These are phyloP conservation scores for Cordyceps militaris DNA, from an alignment of 2,329 filamentous ascomycete genomes.

Conservation along the genomic window DNA sequence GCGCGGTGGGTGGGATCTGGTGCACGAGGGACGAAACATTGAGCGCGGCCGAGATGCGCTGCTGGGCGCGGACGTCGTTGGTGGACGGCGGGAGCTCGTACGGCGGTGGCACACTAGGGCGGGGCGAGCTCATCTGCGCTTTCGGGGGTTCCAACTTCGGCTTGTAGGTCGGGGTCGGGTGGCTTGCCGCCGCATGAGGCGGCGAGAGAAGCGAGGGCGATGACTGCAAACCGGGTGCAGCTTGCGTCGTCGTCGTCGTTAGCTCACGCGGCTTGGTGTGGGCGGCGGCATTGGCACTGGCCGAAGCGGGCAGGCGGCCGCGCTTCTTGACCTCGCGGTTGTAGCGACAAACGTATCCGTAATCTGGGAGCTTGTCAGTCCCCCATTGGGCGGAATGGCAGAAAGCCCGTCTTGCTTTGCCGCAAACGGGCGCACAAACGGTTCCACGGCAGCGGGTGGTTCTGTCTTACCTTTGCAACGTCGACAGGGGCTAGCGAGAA, in stretches of 20 bases:
- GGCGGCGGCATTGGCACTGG: background rate
- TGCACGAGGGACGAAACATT: conserved; percentile 20
- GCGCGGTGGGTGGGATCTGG: conserved; percentile 14
- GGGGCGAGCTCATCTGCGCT: background rate
- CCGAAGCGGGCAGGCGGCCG: conserved; percentile 26
- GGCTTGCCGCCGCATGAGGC: background rate
- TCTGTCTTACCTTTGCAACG: conserved; percentile 29
- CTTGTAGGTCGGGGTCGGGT: background rate
- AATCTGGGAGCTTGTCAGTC: conserved; percentile 21
- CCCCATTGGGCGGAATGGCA: background rate
- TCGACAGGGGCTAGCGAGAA: conserved; percentile 21
- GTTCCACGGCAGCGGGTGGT: background rate
- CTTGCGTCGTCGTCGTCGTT: no score
- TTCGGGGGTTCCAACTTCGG: background rate
- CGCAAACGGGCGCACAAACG: no score
- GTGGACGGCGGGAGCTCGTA: background rate
- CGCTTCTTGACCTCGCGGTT: conserved; percentile 31
- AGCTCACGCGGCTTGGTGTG: background rate
- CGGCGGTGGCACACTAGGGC: conserved; percentile 2
- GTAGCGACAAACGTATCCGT: conserved; percentile 31
- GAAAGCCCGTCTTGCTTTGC: no score
- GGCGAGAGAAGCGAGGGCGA: conserved; percentile 6
- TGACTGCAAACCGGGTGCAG: background rate
- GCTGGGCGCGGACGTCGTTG: conserved; percentile 4
- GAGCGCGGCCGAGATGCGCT: conserved; percentile 15